Evolutionary conservation across 2,329 filamentous ascomycete species (phyloP), one percentile per base, ranked within the genome.

Genomic region (Thielaviopsis ethacetica): DNA sequence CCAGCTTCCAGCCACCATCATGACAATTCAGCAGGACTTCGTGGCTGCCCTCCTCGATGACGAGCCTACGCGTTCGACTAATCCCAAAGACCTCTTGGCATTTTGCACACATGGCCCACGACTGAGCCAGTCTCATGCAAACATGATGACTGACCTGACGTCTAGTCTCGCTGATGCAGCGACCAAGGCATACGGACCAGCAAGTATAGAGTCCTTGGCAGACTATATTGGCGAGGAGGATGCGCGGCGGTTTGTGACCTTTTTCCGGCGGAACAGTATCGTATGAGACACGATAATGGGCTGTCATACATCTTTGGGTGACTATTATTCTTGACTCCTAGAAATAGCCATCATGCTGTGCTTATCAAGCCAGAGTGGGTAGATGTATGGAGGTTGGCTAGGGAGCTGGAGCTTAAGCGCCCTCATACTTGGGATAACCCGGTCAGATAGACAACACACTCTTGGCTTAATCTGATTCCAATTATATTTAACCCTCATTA

Each of bases 1-100:
- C 12, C 66, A 69, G 15, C 66, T 78, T 17, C 66, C 70, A n/a
- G 57, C 64, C 1, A 69, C 67, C 10, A 65, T 80, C 22, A 65
- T 68, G n/a, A 63, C 67, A 0, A 71, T 78, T 59, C 66, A 68
- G 56, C 53, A 67, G 71, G 60, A 61, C 70, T 22, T 50, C 49
- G 52, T 12, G 22, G 17, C 38, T 34, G 34, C 58, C 56, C 13
- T 59, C 49, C 50, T 24, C 19, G 34, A 30, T 41, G 50, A 53
- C 13, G 50, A 50, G n/a, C 15, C 13, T 22, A n/a, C 38, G 22
- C 6, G 12, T 15, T 24, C 21, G 13, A 22, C 53, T 7, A 44
- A 12, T 17, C 21, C 22, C 9, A n/a, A 54, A 19, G 61, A 62
- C 7, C 58, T 69, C 38, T 55, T 65, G 10, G 54, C 63, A 9